Evolutionary conservation across 2,329 filamentous ascomycete species (phyloP), one percentile per base, ranked within the genome.

Genomic region (Myriosclerotinia duriaeana): DNA sequence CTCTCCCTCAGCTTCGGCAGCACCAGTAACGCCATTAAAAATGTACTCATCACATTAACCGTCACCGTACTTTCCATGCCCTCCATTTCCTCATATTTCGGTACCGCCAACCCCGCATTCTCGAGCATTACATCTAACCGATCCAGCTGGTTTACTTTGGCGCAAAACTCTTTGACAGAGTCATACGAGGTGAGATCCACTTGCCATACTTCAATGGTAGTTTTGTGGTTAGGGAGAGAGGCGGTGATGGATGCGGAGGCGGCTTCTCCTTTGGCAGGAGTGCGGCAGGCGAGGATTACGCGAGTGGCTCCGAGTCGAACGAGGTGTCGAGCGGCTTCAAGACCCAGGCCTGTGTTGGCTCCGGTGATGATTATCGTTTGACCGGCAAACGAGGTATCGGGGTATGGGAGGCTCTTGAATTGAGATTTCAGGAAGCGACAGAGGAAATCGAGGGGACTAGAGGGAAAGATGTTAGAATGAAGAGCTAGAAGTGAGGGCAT

Each of bases 161-260:
- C 71, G 3, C 77, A 79, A 67, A 87, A 85, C 1, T 72, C 74
- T 61, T 77, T 74, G 48, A 85, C 78, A 42, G 79, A 82, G 4
- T 78, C 78, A 70, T 82, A 83, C 22, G 76, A 79, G 17, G 70
- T 72, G 70, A 85, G 78, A 70, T 86, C 83, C 5, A 86, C 71
- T 14, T 76, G 64, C 83, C 83, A 86, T 15, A 85, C 81, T 53
- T 84, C 71, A 14, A 73, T 53, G 12, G 70, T 62, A 14, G 58
- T 62, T 17, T 68, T 70, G 5, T 38, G 50, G 40, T 68, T 17
- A 64, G 53, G 30, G 61, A 62, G 42, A 71, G 53, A 40, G 12
- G 54, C 17, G 0, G 53, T n/a, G 3, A 65, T 60, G 0, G 50
- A 50, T 9, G 54, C 44, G 2, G 20, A 36, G 9, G 72, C 72